phyloP scores from a whole-genome alignment of 495 filamentous ascomycete genomes.

The Neurospora tetraspora region DNA sequence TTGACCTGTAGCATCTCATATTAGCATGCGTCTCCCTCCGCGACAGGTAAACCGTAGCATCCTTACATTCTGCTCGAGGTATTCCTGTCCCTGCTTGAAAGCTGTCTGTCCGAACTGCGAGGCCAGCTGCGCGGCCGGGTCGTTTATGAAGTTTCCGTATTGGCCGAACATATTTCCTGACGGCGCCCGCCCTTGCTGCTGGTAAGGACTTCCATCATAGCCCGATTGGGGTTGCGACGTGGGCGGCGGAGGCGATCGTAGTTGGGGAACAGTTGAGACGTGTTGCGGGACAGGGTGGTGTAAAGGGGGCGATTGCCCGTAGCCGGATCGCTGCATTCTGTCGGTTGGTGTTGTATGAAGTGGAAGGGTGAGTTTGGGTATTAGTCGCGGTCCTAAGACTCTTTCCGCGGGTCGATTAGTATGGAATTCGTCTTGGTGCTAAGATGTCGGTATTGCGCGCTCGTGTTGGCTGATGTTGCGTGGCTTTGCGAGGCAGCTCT shows the following conservation, averaged over 20 bases:
- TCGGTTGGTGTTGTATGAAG: not conserved
- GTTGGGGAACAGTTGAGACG: slow-evolving; percentile 96
- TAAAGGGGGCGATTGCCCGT: slow-evolving; percentile 86
- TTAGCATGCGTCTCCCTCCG: not conserved
- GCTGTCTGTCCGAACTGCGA: slow-evolving; percentile 90
- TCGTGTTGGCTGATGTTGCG: not conserved
- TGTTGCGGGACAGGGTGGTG: slow-evolving; percentile 98
- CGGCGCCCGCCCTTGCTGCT: slow-evolving; percentile 42
- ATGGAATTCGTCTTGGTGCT: not conserved
- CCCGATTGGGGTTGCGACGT: slow-evolving; percentile 59
- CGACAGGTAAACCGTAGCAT: not conserved
- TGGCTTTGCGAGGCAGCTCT: not conserved
- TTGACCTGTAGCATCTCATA: slow-evolving; percentile 51
- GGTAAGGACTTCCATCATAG: slow-evolving; percentile 70
- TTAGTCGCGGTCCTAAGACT: not conserved
- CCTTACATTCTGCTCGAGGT: slow-evolving; percentile 82
- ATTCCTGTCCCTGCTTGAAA: slow-evolving; percentile 78
- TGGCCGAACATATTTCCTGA: slow-evolving; percentile 50
- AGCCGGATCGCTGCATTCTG: slow-evolving; percentile 74
- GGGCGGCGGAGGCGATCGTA: slow-evolving; percentile 90
- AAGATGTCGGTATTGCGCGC: not conserved
- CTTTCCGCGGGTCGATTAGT: not conserved
- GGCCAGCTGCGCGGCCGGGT: slow-evolving; percentile 93
- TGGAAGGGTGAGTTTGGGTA: not conserved
- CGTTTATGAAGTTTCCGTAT: slow-evolving; percentile 86